Base-by-base conservation (phyloP, 2,329 filamentous ascomycete genomes). In the Cladophialophora chaetospira region DNA sequence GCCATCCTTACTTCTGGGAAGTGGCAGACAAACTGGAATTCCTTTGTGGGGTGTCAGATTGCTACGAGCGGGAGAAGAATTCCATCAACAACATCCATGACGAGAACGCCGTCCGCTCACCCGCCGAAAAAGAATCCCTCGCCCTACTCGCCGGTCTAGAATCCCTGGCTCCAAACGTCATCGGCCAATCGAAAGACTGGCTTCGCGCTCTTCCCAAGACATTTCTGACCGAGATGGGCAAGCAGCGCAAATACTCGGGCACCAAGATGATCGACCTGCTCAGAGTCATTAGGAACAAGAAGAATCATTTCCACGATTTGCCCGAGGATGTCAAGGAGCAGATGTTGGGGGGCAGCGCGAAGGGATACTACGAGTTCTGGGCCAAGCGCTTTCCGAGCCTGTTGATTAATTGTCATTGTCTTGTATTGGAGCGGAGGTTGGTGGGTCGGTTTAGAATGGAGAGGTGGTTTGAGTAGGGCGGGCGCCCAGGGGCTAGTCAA, bases 251-350 rank as follows among this genome's bases (percentile, higher is more conserved):
- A 73, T 99, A 99, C 73, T 94, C 88, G 0, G 92, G 92, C 0
- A 82, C 84, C 1, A 83, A 85, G 44, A 82, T 99, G 69, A 75
- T 99, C 53, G 94, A 99, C 73, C 79, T 99, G 19, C 76, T 99
- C 17, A 83, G 94, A 1, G 94, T 93, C 1, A 77, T 99, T 54
- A 82, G 94, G 21, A 99, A 99, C 75, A 99, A 99, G 82, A 89
- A 89, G 67, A 96, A 97, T 63, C 94, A 99, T 70, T 99, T 97
- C 71, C 92, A 96, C 68, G 94, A 99, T 71, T 93, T 99, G 89
- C 82, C 89, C 5, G 88, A 92, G 11, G 76, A 84, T 46, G 82
- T 96, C 61, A 93, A 87, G 73, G 78, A 78, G 47, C 79, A 81
- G 65, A 89, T 96, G 64, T 40, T 62, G n/a, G 62, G 62, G 10